Evolutionary conservation across 2,329 filamentous ascomycete species (phyloP).

Genomic region (Paramyrothecium sp.): DNA sequence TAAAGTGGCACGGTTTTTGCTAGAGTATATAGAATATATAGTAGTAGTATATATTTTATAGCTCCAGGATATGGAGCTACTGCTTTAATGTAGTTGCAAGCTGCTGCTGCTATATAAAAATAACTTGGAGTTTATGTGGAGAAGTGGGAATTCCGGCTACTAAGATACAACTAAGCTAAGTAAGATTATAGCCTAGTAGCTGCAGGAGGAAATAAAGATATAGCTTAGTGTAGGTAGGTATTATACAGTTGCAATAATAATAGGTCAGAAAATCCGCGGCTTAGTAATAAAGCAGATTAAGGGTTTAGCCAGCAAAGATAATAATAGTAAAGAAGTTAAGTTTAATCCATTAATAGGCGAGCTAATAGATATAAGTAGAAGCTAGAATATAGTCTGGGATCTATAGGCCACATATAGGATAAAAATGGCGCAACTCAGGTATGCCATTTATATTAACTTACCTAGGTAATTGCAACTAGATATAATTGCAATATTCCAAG

Average conservation of each 20-base stretch:
- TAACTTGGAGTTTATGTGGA: too few relatives aligned
- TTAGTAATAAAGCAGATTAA: too few relatives aligned
- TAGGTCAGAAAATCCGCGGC: background rate
- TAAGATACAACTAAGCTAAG: constrained; percentile 1
- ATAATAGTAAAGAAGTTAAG: constrained; percentile 3
- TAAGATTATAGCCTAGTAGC: background rate
- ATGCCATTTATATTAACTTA: too few relatives aligned
- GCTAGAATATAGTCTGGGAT: too few relatives aligned
- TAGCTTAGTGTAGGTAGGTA: background rate
- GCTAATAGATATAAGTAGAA: too few relatives aligned
- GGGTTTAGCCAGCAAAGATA: background rate
- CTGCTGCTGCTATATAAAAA: background rate
- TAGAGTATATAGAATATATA: background rate
- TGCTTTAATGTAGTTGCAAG: background rate
- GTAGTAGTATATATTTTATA: background rate
- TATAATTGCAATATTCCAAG: constrained; percentile 3
- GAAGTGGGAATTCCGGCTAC: background rate
- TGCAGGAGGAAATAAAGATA: background rate
- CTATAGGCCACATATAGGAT: too few relatives aligned
- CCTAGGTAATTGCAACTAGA: constrained; percentile 1
- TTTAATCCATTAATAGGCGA: constrained; percentile 1
- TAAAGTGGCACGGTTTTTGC: constrained; percentile 1
- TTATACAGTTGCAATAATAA: constrained; percentile 1
- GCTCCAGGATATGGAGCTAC: background rate
- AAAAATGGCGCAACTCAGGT: too few relatives aligned